phyloP scores from a whole-genome alignment of 495 filamentous ascomycete genomes.

The Penicillium salamii region DNA sequence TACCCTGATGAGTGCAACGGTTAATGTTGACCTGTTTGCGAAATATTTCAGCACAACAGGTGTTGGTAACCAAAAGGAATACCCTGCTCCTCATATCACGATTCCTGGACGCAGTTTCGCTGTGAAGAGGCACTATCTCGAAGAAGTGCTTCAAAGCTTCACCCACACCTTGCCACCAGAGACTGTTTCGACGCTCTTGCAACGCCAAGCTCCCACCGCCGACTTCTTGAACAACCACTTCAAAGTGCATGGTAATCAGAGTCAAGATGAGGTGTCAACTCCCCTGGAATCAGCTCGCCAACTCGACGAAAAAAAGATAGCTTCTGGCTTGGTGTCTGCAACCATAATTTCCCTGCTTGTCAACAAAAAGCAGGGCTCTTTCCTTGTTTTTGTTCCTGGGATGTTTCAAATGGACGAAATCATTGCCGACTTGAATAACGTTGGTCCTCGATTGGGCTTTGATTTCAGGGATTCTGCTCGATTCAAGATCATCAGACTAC shows the following conservation, averaged over 20 bases:
- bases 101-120: conserved; percentile 57
- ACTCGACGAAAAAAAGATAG: conserved; percentile 46
- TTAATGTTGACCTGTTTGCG: conserved; percentile 54
- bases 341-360: conserved; percentile 51
- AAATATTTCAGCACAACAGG: conserved; percentile 50
- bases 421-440: conserved; percentile 24
- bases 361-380: conserved; percentile 48
- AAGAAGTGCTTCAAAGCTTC: conserved; percentile 44
- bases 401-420: conserved; percentile 47
- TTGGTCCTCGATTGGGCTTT: conserved; percentile 28
- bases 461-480: conserved; percentile 42
- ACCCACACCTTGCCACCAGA: conserved; percentile 15
- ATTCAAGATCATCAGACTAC: conserved; percentile 50
- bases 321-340: conserved; percentile 43
- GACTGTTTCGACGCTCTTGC: conserved; percentile 22
- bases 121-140: conserved; percentile 51
- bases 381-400: conserved; percentile 59
- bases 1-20: conserved; percentile 59
- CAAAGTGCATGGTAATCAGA: neutral
- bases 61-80: conserved; percentile 22
- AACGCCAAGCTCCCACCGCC: conserved; percentile 5
- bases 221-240: conserved; percentile 10
- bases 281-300: neutral
- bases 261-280: neutral
- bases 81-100: conserved; percentile 47